Base-by-base conservation (phyloP, 768 basidiomycete genomes). In the Rossbeevera mucosa region DNA sequence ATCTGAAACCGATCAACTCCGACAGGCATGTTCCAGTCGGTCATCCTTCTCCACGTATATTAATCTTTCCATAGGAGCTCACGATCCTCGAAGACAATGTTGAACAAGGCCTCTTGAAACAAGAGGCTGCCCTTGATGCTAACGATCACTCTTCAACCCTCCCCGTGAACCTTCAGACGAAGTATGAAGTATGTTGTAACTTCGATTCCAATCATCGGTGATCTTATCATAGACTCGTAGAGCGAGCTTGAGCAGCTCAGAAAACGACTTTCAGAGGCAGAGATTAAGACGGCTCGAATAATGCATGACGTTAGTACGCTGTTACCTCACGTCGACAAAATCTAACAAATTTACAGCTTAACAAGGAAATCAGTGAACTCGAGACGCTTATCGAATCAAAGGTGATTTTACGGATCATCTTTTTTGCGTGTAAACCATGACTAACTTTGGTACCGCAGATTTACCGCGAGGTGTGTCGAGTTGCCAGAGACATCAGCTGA, bases 361-460 rank as follows among this genome's bases (percentile, higher is more conserved):
- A 91, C 70, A 89, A 92, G 62, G 93, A 97, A 72, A 88, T 98
- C 47, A 82, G 85, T 49, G 94, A 97, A 65, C 78, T 97, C 18
- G 95, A 98, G 69, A 80, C 86, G 33, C 76, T 99, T 38, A 85
- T 97, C n/a, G 95, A 99, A 66, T 80, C 90, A 49, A 97, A 96
- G 82, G 91, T 91, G 54, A 51, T 69, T 50, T 14, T 13, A 41
- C 22, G 24, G 28, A 2, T 11, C 28, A 46, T 3, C 4, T 48
- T 4, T 22, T 25, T 20, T 28, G 28, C 20, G 28, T 11, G 31
- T 16, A 21, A 22, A 13, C 9, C n/a, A 26, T 24, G 33, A 48
- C 52, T 57, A 16, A 67, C 44, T 24, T 45, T 5, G 18, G 30
- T 47, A 7, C 28, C 18, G 12, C 55, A 91, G 89, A 93, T 94